Base-by-base conservation (phyloP, 2,329 filamentous ascomycete genomes). In the Raffaelea ambrosiae region DNA sequence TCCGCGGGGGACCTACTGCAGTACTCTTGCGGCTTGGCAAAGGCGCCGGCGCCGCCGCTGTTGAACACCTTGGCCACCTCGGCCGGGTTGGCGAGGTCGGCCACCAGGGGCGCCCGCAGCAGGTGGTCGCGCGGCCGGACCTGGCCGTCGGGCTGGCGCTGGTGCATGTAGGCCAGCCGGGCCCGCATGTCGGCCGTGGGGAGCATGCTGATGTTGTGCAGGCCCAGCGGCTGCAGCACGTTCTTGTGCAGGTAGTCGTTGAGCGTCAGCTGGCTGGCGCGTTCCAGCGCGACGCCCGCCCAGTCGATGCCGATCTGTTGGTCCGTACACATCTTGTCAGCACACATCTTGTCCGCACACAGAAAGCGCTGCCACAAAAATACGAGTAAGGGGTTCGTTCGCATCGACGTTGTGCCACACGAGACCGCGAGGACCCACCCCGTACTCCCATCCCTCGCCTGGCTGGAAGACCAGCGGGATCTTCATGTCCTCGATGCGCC, bases 141-240 rank as follows among this genome's bases (percentile, higher is more conserved):
- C 9, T 54, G 59, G n/a, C 69, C 71, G 43, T 73, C 66, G 0
- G 63, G 57, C 46, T 65, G 64, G 49, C 73, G 69, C 46, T 68
- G 61, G 57, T 81, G 67, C 73, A 81, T 76, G 55, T 68, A 66
- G 0, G 73, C 77, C 3, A 83, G 58, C 2, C 72, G 69, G 3
- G 63, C 55, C 51, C 70, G 71, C 73, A 80, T 79, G 1, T 68
- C 63, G 0, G 63, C 48, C 0, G 64, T 70, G 0, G 77, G 77
- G 46, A 81, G 66, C 68, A 71, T 70, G 4, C 58, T 61, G 8
- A 67, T 64, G 39, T 68, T 49, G 79, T 73, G 46, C 67, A 74
- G 54, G 0, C 64, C 67, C 1, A 76, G 64, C 1, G 72, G 72
- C 31, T 59, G 47, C 40, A 73, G 65, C 36, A 76, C 62, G 44